Base-by-base conservation (phyloP, 2,329 filamentous ascomycete genomes). In the Penicillium oxalicum region DNA sequence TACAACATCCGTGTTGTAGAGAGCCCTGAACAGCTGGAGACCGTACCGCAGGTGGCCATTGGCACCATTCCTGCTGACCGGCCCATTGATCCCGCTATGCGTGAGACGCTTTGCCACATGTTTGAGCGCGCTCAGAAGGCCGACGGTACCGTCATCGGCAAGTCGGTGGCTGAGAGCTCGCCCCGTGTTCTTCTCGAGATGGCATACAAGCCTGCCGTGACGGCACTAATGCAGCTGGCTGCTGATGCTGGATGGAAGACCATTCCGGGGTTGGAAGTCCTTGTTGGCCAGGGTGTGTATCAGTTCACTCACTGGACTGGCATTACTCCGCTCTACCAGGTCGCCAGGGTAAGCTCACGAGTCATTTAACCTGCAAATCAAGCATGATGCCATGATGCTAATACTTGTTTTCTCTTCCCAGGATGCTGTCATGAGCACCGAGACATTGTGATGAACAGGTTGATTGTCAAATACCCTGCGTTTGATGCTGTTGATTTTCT, bases 201-300 rank as follows among this genome's bases (percentile, higher is more conserved):
- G 91, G 91, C 93, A 2, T 98, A 98, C 70, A 94, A 91, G 70
- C 93, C 93, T 18, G 76, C 80, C 0, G 79, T 87, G 45, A 98
- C 93, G 4, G 81, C 85, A 6, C 70, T 95, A 57, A 96, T 97
- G 83, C 79, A 87, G 65, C 74, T 96, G 64, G 91, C 91, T 2
- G 77, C 83, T 59, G 80, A 86, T 57, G 80, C 80, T 9, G 84
- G 85, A 3, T 98, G 93, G 93, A 78, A 74, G 48, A 89, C 86
- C 2, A 85, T 97, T 53, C 84, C 89, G 6, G 93, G 93, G 0
- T 70, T 96, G 35, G 93, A 98, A 69, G 90, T 93, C 28, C 76
- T 98, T 47, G 83, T 90, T 52, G 88, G 87, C 4, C 93, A 98
- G 70, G 93, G 81, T 1, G 73, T 84, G 40, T 87, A 91, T 72